A percentile compares a stretch with the other conserved stretches of the same genome.
Conservation (phyloP, 1,284 basidiomycete species). For the Cutaneotrichosporon spelunceum region DNA sequence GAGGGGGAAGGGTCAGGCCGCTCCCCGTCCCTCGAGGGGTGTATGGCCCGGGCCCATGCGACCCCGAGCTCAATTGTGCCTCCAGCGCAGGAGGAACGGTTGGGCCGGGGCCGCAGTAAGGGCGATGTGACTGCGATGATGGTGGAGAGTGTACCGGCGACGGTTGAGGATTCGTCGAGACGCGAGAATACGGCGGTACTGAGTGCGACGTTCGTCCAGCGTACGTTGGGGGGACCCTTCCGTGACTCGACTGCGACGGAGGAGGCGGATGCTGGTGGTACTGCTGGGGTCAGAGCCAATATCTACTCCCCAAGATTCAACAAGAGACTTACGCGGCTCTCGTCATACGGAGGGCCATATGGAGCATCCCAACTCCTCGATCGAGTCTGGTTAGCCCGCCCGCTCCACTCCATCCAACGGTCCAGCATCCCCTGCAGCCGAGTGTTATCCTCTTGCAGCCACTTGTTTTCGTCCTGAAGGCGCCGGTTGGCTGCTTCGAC, state of each 20-base stretch:
- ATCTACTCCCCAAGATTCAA: background rate
- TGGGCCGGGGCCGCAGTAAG: background rate
- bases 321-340: background rate
- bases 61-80: background rate
- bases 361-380: background rate
- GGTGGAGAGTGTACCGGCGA: background rate
- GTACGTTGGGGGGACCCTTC: background rate
- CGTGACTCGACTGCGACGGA: background rate
- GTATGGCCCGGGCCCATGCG: background rate
- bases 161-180: background rate
- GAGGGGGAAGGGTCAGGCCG: background rate
- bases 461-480: slow-evolving; percentile 36
- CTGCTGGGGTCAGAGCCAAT: background rate
- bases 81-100: background rate
- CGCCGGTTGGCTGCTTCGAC: slow-evolving; percentile 40
- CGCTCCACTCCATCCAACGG: slow-evolving; percentile 21
- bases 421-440: slow-evolving; percentile 27
- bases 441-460: slow-evolving; percentile 33
- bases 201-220: slow-evolving; percentile 1
- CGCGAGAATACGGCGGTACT: background rate
- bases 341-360: background rate
- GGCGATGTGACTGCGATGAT: background rate
- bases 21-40: background rate
- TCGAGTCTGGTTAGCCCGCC: background rate
- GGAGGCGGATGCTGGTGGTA: background rate